Conservation (phyloP, 1,284 basidiomycete species). For the Tilletia caries region DNA sequence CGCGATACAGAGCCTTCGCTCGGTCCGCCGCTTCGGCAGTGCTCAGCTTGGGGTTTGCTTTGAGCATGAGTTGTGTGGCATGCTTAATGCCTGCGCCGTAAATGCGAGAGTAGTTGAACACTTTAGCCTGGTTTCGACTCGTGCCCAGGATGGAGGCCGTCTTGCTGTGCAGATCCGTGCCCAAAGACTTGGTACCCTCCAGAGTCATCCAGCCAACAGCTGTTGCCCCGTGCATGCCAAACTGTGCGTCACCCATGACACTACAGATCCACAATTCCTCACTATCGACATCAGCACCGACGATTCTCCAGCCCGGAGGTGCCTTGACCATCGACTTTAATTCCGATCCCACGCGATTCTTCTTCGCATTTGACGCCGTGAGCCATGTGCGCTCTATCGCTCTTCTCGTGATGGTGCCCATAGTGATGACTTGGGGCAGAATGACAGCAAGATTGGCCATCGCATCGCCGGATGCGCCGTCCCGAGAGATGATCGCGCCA, state of each 20-base stretch:
- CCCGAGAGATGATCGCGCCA: constrained; percentile 58
- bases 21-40: constrained; percentile 74
- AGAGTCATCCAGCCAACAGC: constrained; percentile 99
- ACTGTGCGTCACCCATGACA: constrained; percentile 97
- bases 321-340: constrained; percentile 96
- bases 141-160: constrained; percentile 91
- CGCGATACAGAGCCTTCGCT: constrained; percentile 81
- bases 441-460: constrained; percentile 67
- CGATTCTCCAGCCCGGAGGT: constrained; percentile 86
- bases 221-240: constrained; percentile 92
- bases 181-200: constrained; percentile 93
- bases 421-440: constrained; percentile 90
- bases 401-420: constrained; percentile 96
- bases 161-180: constrained; percentile 95
- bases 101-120: constrained; percentile 98
- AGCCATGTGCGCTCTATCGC: constrained; percentile 99
- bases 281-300: constrained; percentile 97
- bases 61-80: constrained; percentile 80
- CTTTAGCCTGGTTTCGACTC: constrained; percentile 90
- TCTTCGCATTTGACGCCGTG: constrained; percentile 96
- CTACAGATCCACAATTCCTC: constrained; percentile 99
- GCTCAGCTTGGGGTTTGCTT: constrained; percentile 76
- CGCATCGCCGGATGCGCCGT: constrained; percentile 8
- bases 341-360: constrained; percentile 93
- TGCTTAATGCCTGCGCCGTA: constrained; percentile 97